Percentiles rank a stretch among this genome's conserved stretches.
These are phyloP conservation scores for Picea abies DNA, from an alignment of 83 land plant species.

Conservation along the genomic window DNA sequence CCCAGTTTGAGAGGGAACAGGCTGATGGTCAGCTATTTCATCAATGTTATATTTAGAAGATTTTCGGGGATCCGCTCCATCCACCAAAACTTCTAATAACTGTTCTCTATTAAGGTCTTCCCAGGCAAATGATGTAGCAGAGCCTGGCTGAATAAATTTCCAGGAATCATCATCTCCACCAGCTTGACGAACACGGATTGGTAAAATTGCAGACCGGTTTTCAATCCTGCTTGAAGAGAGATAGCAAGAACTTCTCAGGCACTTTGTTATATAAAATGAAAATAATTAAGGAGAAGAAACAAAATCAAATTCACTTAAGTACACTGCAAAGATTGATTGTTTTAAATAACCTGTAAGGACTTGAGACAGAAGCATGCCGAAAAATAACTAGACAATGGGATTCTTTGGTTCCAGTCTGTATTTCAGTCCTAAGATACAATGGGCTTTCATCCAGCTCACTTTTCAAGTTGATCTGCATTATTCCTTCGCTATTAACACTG, in stretches of 20 bases:
- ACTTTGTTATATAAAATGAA: not conserved
- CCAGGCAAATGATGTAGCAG: slow-evolving; percentile 89
- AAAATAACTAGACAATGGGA: slow-evolving; percentile 83
- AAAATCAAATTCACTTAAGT: not conserved
- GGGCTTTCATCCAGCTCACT: slow-evolving; percentile 34
- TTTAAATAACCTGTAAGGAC: slow-evolving; percentile 78
- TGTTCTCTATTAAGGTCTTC: slow-evolving; percentile 84
- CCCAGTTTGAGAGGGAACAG: slow-evolving; percentile 39
- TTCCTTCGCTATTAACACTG: slow-evolving; percentile 74
- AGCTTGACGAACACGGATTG: slow-evolving; percentile 83
- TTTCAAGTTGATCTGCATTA: slow-evolving; percentile 52
- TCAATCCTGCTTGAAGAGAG: slow-evolving; percentile 68
- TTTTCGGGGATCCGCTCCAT: slow-evolving; percentile 55
- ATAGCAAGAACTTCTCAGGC: not conserved
- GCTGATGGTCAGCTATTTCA: slow-evolving; percentile 70
- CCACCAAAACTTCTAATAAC: slow-evolving; percentile 68
- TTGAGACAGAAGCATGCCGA: slow-evolving; percentile 64
- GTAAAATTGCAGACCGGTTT: slow-evolving; percentile 76
- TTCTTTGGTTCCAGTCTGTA: slow-evolving; percentile 70
- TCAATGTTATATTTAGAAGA: slow-evolving; percentile 77
- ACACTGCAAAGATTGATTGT: not conserved
- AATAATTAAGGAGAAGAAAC: not conserved
- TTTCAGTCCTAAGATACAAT: slow-evolving; percentile 56
- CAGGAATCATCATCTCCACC: slow-evolving; percentile 77
- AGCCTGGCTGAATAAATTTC: slow-evolving; percentile 69